Evolutionary conservation across 2,329 filamentous ascomycete genomes (phyloP).

Genomic region (Stagonosporopsis vannaccii): DNA sequence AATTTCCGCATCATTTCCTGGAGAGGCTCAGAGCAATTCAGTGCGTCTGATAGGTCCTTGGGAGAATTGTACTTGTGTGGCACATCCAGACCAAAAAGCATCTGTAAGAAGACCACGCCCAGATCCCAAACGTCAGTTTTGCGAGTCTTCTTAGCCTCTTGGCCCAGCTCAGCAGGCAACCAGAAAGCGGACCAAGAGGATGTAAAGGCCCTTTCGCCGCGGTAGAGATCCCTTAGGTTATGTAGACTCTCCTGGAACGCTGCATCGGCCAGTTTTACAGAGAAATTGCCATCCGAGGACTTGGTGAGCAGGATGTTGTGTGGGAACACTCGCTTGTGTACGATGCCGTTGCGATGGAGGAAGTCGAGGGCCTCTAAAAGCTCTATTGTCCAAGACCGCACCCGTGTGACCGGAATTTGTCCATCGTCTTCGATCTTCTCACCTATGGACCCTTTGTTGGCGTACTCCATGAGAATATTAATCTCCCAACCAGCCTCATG

Average conservation of each 20-base stretch:
- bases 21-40: slow-evolving; percentile 76
- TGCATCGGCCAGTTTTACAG: slow-evolving; percentile 77
- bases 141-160: slow-evolving; percentile 64
- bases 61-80: slow-evolving; percentile 81
- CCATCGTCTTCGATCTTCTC: slow-evolving; percentile 84
- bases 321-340: slow-evolving; percentile 83
- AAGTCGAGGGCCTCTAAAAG: slow-evolving; percentile 88
- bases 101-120: slow-evolving; percentile 88
- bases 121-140: slow-evolving; percentile 97
- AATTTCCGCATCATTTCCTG: slow-evolving; percentile 83
- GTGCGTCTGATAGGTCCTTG: slow-evolving; percentile 71
- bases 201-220: slow-evolving; percentile 59
- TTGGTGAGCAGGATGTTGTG: slow-evolving; percentile 81
- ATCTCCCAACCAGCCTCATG: slow-evolving; percentile 71
- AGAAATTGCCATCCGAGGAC: slow-evolving; percentile 68
- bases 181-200: slow-evolving; percentile 80
- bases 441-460: slow-evolving; percentile 81
- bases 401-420: slow-evolving; percentile 74
- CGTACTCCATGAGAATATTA: slow-evolving; percentile 76
- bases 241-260: slow-evolving; percentile 75
- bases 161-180: slow-evolving; percentile 78
- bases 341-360: slow-evolving; percentile 82
- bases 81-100: slow-evolving; percentile 86
- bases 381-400: slow-evolving; percentile 90
- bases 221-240: slow-evolving; percentile 63